Evolutionary conservation across 2,329 filamentous ascomycete species (phyloP).

Genomic region (Xylariaceae sp.): DNA sequence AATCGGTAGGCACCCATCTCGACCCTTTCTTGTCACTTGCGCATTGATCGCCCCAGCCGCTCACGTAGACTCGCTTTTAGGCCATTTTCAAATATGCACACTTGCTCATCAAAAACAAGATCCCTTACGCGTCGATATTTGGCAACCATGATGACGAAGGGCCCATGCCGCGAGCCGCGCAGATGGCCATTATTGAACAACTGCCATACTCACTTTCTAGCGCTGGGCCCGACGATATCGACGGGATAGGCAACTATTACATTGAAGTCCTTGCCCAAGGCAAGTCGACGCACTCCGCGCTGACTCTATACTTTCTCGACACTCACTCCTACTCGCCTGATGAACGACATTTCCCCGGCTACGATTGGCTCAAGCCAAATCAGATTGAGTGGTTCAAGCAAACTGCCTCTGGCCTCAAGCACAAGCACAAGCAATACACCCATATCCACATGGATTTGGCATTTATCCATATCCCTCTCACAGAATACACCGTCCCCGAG

Average conservation of each 20-base stretch:
- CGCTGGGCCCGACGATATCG: slow-evolving; percentile 75
- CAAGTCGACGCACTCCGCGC: slow-evolving; percentile 74
- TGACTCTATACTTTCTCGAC: slow-evolving; percentile 93
- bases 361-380: slow-evolving; percentile 92
- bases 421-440: slow-evolving; percentile 75
- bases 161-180: slow-evolving; percentile 65
- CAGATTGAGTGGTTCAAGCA: slow-evolving; percentile 93
- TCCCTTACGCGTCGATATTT: slow-evolving; percentile 91
- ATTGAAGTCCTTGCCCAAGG: slow-evolving; percentile 82
- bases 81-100: slow-evolving; percentile 91
- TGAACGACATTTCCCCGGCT: slow-evolving; percentile 81
- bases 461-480: slow-evolving; percentile 94
- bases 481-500: slow-evolving; percentile 68
- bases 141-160: slow-evolving; percentile 97
- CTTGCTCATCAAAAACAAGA: slow-evolving; percentile 76
- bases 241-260: slow-evolving; percentile 92
- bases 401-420: slow-evolving; percentile 68
- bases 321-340: slow-evolving; percentile 90
- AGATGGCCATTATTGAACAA: slow-evolving; percentile 82
- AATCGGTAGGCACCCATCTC: slow-evolving; percentile 69
- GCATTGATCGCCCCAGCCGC: slow-evolving; percentile 2
- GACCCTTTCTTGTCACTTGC: neutral
- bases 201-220: slow-evolving; percentile 86
- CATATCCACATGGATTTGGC: slow-evolving; percentile 93
- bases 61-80: slow-evolving; percentile 33